Evolutionary conservation across 2,329 filamentous ascomycete genomes (phyloP).

Genomic region (Lecanoromycetidae sp.): DNA sequence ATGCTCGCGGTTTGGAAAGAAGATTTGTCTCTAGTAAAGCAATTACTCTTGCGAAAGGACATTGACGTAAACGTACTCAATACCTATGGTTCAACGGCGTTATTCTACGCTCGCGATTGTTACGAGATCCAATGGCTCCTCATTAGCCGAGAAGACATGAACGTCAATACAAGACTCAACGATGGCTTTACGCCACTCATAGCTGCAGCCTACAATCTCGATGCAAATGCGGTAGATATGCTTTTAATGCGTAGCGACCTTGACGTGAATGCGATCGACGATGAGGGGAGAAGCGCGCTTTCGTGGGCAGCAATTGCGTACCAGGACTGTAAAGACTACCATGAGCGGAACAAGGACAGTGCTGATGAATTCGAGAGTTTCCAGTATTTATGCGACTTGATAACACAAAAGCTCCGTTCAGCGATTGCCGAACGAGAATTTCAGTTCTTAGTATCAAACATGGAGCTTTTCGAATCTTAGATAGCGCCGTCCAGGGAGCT

Average conservation of each 20-base stretch:
- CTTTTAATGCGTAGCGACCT: background rate
- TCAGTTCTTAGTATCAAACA: too few species aligned
- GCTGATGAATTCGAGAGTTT: too few species aligned
- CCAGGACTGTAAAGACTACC: too few species aligned
- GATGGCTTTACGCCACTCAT: background rate
- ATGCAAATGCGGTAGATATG: background rate
- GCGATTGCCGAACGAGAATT: too few species aligned
- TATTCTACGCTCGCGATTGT: background rate
- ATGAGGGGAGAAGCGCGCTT: background rate
- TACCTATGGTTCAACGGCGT: background rate
- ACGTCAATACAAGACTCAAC: background rate
- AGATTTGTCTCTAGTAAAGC: background rate
- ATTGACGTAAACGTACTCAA: background rate
- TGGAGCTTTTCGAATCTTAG: too few species aligned
- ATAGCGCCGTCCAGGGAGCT: too few species aligned
- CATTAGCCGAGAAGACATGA: background rate
- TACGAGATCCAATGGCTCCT: background rate
- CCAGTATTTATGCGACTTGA: too few species aligned
- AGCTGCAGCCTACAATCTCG: background rate
- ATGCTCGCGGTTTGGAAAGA: background rate
- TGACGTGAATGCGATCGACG: background rate
- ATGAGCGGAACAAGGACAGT: too few species aligned
- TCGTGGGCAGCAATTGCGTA: background rate
- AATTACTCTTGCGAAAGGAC: background rate
- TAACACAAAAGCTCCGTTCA: too few species aligned